Evolutionary conservation across 192 early-diverging fungal species (phyloP), one percentile per base, ranked within the genome.

Genomic region (Podila minutissima): DNA sequence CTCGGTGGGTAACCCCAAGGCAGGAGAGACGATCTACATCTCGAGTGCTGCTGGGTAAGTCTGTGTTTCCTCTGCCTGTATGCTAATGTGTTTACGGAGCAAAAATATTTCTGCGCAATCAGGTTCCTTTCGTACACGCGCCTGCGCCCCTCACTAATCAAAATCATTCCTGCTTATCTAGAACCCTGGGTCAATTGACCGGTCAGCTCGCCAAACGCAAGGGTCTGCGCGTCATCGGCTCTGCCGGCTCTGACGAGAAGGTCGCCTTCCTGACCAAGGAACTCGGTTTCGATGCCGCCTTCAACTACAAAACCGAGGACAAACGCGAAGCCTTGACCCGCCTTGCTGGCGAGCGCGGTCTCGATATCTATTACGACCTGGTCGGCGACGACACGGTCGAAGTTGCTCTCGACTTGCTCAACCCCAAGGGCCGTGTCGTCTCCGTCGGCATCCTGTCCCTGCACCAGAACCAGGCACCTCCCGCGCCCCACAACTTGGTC

Each of bases 291-390:
- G 95, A 98, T 83, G 93, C 84, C 8, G 96, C 88, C 15, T 94
- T 98, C 88, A 98, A 98, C 86, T 98, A 98, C 91, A 98, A 97
- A 78, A 95, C 89, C 20, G 63, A 60, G 57, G 69, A 72, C 50
- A 71, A 61, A 28, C 69, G 75, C 28, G 51, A 20, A 11, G 75
- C 75, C 12, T 28, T 78, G 15, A 63, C 75, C 2, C 63, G 65
- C n/a, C 57, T 57, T 2, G 64, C 37, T 1, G 75, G 75, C 12
- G 26, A 31, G 9, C 4, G 33, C 2, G 75, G 75, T 2, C 89
- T 97, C 63, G 95, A 97, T 72, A 89, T 97, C 17, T 97, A 96
- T 81, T 97, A 93, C 85, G 95, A 97, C 59, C 91, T 94, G 38
- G 94, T 96, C 24, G 95, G 94, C 12, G 75, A 78, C 48, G 50